These are phyloP conservation scores for Acacia acuminata DNA, from an alignment of 306 rosid species.

Conservation along the genomic window DNA sequence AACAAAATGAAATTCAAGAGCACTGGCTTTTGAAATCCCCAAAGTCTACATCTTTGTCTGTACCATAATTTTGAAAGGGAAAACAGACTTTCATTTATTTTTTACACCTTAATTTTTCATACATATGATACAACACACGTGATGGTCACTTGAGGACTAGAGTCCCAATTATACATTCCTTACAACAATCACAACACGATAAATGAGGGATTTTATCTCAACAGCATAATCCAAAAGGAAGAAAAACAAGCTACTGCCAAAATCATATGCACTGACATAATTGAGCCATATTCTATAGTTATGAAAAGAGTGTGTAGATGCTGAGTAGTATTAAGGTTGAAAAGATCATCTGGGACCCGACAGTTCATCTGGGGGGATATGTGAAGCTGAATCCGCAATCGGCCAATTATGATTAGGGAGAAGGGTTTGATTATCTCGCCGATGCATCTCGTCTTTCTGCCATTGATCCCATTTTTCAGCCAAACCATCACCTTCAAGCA, in stretches of 20 bases:
- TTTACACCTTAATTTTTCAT: not conserved
- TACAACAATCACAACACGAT: constrained; percentile 1
- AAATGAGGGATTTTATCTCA: not conserved
- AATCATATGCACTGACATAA: constrained; percentile 35
- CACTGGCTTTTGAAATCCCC: not conserved
- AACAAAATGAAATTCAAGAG: not conserved
- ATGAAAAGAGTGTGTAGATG: not conserved
- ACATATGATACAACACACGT: constrained; percentile 4
- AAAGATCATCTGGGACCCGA: constrained; percentile 64
- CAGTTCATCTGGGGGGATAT: constrained; percentile 56
- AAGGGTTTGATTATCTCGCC: constrained; percentile 41
- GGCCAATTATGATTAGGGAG: constrained; percentile 40
- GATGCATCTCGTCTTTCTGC: constrained; percentile 60
- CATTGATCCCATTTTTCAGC: constrained; percentile 75
- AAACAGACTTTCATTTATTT: constrained; percentile 4
- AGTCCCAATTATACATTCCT: constrained; percentile 1
- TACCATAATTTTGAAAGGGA: not conserved
- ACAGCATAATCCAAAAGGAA: not conserved
- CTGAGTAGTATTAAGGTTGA: not conserved
- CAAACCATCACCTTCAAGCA: constrained; percentile 78
- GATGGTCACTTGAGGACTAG: not conserved
- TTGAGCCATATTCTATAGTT: not conserved
- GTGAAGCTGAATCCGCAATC: constrained; percentile 47
- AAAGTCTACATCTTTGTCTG: not conserved
- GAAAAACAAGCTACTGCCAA: not conserved